Evolutionary conservation across 78 protist genomes (phyloP).

Genomic region (Dictyostelium firmibasis): DNA sequence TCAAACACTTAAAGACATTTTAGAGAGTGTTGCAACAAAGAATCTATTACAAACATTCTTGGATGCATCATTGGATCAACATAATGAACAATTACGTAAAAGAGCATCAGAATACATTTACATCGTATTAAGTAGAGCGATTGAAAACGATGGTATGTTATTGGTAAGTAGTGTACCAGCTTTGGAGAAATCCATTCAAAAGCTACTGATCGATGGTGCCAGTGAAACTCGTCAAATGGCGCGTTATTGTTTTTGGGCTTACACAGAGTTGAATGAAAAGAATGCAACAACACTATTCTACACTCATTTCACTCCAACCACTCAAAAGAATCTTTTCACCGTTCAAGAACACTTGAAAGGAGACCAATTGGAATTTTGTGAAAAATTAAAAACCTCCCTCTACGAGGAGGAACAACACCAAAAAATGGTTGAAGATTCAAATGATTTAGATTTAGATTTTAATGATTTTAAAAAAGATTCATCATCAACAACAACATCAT

Average conservation of each 20-base stretch:
- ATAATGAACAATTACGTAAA: slow-evolving; percentile 43
- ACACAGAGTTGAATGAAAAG: slow-evolving; percentile 21
- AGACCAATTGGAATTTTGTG: slow-evolving; percentile 13
- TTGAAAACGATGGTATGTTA: slow-evolving; percentile 34
- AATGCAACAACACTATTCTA: slow-evolving; percentile 12
- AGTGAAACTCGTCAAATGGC: slow-evolving; percentile 38
- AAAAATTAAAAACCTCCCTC: background rate
- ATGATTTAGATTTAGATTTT: slow-evolving; percentile 64
- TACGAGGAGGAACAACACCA: slow-evolving; percentile 58
- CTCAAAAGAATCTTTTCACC: slow-evolving; percentile 62
- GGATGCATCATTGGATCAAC: slow-evolving; percentile 25
- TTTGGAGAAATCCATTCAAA: slow-evolving; percentile 22
- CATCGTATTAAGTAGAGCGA: background rate
- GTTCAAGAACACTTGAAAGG: background rate
- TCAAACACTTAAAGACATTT: slow-evolving; percentile 4
- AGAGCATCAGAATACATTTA: slow-evolving; percentile 19
- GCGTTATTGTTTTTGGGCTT: slow-evolving; percentile 54
- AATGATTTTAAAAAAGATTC: slow-evolving; percentile 48
- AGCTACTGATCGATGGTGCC: slow-evolving; percentile 39
- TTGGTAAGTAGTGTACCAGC: background rate
- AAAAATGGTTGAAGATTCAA: slow-evolving; percentile 5
- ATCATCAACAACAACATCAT: background rate
- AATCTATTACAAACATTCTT: background rate
- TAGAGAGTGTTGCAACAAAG: slow-evolving; percentile 28
- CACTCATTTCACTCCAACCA: slow-evolving; percentile 37